These are phyloP conservation scores for Lomentospora prolificans DNA, from an alignment of 2,329 filamentous ascomycete genomes.

Conservation along the genomic window DNA sequence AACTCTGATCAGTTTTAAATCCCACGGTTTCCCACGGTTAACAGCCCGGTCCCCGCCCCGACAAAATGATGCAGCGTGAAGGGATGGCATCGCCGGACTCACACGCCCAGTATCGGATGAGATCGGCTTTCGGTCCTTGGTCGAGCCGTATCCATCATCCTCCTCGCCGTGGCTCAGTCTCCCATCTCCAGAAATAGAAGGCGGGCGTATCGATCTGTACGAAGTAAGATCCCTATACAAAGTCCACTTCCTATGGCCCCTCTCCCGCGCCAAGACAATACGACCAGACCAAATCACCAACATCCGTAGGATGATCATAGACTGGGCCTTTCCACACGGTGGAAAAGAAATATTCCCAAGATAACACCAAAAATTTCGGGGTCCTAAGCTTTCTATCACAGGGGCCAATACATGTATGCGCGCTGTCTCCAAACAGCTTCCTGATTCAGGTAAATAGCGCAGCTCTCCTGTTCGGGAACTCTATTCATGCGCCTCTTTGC, in stretches of 20 bases:
- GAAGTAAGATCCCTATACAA: too few species aligned
- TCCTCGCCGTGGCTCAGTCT: background rate
- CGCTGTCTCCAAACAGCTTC: background rate
- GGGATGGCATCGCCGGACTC: background rate
- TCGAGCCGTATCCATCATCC: background rate
- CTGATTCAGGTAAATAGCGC: constrained; percentile 3
- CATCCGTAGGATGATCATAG: too few species aligned
- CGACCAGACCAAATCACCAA: too few species aligned
- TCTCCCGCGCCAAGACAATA: background rate
- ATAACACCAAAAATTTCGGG: too few species aligned
- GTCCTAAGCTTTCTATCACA: too few species aligned
- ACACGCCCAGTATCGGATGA: background rate
- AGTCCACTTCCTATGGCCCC: background rate
- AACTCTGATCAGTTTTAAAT: background rate
- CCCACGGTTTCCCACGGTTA: background rate
- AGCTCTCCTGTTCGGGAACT: constrained; percentile 3
- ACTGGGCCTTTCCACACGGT: too few species aligned
- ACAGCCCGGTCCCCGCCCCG: background rate
- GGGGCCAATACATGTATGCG: background rate
- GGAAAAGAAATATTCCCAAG: too few species aligned
- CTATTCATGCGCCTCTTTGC: constrained; percentile 2
- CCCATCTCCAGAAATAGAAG: background rate
- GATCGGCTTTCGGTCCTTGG: background rate
- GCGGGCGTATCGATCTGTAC: too few species aligned
- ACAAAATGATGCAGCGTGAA: background rate